Base-by-base conservation (phyloP, 768 basidiomycete genomes). In the Pulveroboletus sp. region DNA sequence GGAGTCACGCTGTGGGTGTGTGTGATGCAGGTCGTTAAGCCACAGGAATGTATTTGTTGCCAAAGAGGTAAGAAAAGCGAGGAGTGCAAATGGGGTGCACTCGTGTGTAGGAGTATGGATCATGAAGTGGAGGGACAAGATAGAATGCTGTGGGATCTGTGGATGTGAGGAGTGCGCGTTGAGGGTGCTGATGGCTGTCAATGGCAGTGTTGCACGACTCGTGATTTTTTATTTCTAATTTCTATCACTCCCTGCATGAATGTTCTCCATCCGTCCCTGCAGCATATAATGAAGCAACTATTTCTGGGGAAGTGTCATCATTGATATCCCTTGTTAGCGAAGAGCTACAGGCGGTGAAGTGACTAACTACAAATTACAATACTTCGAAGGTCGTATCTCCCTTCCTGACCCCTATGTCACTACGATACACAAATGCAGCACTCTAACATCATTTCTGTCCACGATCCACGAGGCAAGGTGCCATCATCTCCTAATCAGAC, bases 11-110 rank as follows among this genome's bases (percentile, higher is more conserved):
- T 47, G 34, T 27, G 42, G 47, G 42, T 50, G 31, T 51, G 41
- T 43, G 34, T 49, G 36, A 24, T 30, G 16, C 17, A 34, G 17
- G 22, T 10, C 17, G 27, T 29, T 26, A 42, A 59, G 62, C 50
- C 54, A 59, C 56, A 50, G 17, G 20, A 55, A 64, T 52, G 59
- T 20, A 59, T 39, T 17, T 19, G 1, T 35, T 8, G 22, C 29
- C 30, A 22, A 50, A 41, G 38, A 27, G 38, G 46, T 45, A n/a
- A n/a, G n/a, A n/a, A n/a, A n/a, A n/a, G n/a, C n/a, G n/a, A n/a
- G n/a, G n/a, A n/a, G n/a, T n/a, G n/a, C 13, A 32, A 11, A n/a
- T n/a, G 27, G 6, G 30, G n/a, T 39, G 14, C 9, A 6, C 5
- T 31, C 13, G 29, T 47, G 46, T 36, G 8, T 20, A n/a, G n/a